These are phyloP conservation scores for Stylosanthes scabra DNA, from an alignment of 331 rosid genomes.

Conservation along the genomic window DNA sequence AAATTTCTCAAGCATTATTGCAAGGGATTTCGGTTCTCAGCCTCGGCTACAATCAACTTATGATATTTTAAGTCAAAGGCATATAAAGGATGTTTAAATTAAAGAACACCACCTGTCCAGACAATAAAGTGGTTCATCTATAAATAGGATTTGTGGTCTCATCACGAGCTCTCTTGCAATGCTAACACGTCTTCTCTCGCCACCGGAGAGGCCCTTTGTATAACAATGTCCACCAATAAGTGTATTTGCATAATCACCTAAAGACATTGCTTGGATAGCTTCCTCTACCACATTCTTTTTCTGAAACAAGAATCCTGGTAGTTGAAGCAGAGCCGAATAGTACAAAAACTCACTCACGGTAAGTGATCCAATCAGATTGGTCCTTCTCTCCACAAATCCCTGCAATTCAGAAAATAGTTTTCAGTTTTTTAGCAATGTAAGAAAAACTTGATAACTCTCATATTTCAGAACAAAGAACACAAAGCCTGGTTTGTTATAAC, in stretches of 20 bases:
- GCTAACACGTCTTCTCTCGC: slow-evolving; percentile 92
- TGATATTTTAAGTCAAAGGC: background rate
- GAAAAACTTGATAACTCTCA: background rate
- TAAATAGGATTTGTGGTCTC: slow-evolving; percentile 91
- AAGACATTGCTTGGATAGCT: slow-evolving; percentile 95
- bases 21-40: background rate
- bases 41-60: background rate
- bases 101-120: slow-evolving; percentile 74
- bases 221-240: slow-evolving; percentile 95
- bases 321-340: slow-evolving; percentile 94
- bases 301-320: slow-evolving; percentile 97
- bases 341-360: slow-evolving; percentile 94
- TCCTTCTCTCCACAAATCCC: slow-evolving; percentile 96
- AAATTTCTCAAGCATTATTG: background rate
- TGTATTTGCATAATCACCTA: slow-evolving; percentile 85
- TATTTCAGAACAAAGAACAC: background rate
- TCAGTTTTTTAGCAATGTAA: background rate
- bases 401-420: slow-evolving; percentile 42
- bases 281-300: slow-evolving; percentile 93
- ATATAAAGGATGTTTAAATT: background rate
- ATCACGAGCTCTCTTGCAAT: slow-evolving; percentile 97
- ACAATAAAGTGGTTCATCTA: slow-evolving; percentile 96
- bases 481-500: slow-evolving; percentile 32
- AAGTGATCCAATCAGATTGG: slow-evolving; percentile 91
- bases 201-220: slow-evolving; percentile 95